These are phyloP conservation scores for Macrophomina phaseolina DNA, from an alignment of 2,329 filamentous ascomycete genomes.

Conservation along the genomic window DNA sequence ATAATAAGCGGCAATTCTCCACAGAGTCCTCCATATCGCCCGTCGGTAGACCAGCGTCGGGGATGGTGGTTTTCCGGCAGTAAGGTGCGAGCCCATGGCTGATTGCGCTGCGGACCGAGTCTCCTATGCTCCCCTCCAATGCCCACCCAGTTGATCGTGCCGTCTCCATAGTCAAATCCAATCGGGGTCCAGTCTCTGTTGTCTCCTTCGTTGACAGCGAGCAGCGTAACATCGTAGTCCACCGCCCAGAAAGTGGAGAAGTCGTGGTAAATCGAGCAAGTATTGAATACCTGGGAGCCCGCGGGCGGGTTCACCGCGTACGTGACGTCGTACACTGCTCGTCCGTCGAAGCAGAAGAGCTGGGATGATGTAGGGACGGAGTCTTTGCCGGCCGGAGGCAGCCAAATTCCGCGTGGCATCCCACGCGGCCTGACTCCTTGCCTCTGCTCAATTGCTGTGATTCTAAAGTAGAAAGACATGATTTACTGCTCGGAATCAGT, in stretches of 20 bases:
- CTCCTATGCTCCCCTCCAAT: constrained; percentile 3
- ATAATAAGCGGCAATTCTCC: constrained; percentile 44
- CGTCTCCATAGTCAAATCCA: constrained; percentile 1
- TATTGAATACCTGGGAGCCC: not conserved
- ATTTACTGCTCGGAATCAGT: not conserved
- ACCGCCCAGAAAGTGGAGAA: constrained; percentile 19
- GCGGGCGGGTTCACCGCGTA: not conserved
- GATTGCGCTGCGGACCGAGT: not conserved
- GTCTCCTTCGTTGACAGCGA: not conserved
- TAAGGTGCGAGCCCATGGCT: constrained; percentile 8
- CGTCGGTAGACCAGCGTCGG: not conserved
- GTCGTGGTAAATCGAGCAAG: constrained; percentile 12
- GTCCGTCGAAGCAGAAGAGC: constrained; percentile 13
- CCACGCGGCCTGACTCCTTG: not conserved
- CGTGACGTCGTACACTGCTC: not conserved
- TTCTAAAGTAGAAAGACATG: constrained; percentile 5
- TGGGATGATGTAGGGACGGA: not conserved
- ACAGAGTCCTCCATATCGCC: constrained; percentile 34
- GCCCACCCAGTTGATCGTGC: not conserved
- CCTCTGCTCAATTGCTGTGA: not conserved
- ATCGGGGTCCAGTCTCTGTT: constrained; percentile 8
- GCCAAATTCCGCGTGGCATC: not conserved
- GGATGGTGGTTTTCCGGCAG: constrained; percentile 21
- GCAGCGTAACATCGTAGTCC: constrained; percentile 6
- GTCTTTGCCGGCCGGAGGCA: not conserved